phyloP scores from a whole-genome alignment of 2,329 filamentous ascomycete genomes.

The Stagonosporopsis chrysanthemi region DNA sequence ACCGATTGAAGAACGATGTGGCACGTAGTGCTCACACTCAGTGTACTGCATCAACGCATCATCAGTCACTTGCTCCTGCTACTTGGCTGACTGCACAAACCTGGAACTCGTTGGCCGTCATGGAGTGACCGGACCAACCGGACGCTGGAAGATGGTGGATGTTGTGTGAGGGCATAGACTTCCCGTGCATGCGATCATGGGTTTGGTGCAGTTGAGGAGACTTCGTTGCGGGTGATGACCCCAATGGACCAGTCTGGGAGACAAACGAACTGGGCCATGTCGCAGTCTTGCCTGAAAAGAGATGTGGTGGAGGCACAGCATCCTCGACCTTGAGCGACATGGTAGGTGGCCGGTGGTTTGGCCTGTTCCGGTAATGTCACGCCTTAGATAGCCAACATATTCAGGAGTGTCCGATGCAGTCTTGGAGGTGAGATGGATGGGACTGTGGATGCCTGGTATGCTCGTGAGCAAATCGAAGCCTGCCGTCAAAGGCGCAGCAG shows the following conservation, averaged over 20 bases:
- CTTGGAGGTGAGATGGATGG: constrained; percentile 8
- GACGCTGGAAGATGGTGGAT: constrained; percentile 33
- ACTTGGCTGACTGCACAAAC: background rate
- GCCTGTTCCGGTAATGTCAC: constrained; percentile 23
- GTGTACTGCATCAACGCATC: constrained; percentile 23
- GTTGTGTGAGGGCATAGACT: constrained; percentile 37
- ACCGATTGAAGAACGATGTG: constrained; percentile 40
- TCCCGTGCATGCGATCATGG: constrained; percentile 41
- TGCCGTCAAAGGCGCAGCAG: constrained; percentile 22
- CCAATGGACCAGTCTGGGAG: constrained; percentile 34
- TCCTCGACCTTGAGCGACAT: constrained; percentile 48
- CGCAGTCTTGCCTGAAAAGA: constrained; percentile 35
- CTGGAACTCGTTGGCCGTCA: constrained; percentile 37
- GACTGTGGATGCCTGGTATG: constrained; percentile 16
- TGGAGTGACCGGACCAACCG: constrained; percentile 41
- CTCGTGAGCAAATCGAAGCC: constrained; percentile 23
- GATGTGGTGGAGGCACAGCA: constrained; percentile 46
- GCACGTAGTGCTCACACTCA: constrained; percentile 43
- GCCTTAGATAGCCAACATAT: constrained; percentile 25
- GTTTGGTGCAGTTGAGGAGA: constrained; percentile 42
- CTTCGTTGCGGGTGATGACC: constrained; percentile 42
- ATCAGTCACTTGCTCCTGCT: background rate
- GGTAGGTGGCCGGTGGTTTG: constrained; percentile 22
- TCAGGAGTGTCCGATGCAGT: constrained; percentile 9
- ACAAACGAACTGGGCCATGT: constrained; percentile 42